These are phyloP conservation scores for Chondrus crispus DNA, from an alignment of 23 red algal genomes.

Conservation along the genomic window DNA sequence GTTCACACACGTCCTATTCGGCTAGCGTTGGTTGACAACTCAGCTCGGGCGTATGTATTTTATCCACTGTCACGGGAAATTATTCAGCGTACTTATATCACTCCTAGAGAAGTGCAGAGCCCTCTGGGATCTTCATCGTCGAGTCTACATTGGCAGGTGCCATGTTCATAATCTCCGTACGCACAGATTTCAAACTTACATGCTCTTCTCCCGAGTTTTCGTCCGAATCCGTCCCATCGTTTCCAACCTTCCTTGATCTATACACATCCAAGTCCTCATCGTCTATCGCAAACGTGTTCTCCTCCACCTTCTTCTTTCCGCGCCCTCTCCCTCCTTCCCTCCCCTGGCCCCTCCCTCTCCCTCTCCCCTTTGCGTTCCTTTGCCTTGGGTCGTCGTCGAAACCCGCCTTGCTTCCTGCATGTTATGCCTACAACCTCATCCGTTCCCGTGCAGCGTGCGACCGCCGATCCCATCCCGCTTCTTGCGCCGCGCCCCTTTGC, in stretches of 20 bases:
- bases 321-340: background rate
- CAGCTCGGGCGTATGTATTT: constrained; percentile 47
- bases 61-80: constrained; percentile 55
- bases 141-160: constrained; percentile 53
- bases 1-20: constrained; percentile 60
- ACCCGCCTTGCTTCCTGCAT: constrained; percentile 42
- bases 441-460: constrained; percentile 54
- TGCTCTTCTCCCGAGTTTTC: constrained; percentile 55
- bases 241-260: constrained; percentile 50
- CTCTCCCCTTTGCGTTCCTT: constrained; percentile 29
- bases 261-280: constrained; percentile 85
- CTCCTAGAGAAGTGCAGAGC: constrained; percentile 61
- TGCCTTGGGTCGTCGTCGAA: constrained; percentile 34
- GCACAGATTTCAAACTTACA: constrained; percentile 25
- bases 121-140: constrained; percentile 32
- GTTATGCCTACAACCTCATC: constrained; percentile 69
- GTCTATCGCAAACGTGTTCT: constrained; percentile 72
- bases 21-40: constrained; percentile 66
- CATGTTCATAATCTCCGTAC: constrained; percentile 61
- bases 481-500: constrained; percentile 34
- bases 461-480: constrained; percentile 69
- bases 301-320: constrained; percentile 16
- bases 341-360: background rate
- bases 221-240: constrained; percentile 48
- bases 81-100: constrained; percentile 17